Evolutionary conservation across 768 basidiomycete genomes (phyloP), one percentile per base, ranked within the genome.

Genomic region (Boletus edulis): DNA sequence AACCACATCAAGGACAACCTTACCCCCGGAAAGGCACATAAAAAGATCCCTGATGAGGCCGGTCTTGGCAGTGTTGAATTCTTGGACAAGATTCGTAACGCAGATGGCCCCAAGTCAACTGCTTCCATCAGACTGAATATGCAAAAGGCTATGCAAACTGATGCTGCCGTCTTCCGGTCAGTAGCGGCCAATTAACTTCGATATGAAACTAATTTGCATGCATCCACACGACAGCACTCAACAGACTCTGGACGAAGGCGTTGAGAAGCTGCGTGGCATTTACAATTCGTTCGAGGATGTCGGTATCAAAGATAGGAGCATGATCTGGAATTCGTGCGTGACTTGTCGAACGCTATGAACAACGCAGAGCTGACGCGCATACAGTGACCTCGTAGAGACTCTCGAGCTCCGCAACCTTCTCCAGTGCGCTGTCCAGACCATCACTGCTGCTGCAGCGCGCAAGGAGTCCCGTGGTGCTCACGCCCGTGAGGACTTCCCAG

Each of bases 111-210:
- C 24, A 82, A 89, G 65, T 79, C 91, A 32, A 99, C 97, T 35
- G 87, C 94, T 14, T 83, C 94, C 67, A 89, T 98, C 68, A 84
- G 97, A 59, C 72, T 97, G 47, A 87, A 92, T 68, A 94, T 99
- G 94, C 97, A 99, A 74, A 98, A 98, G 80, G 92, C 94, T 38
- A 98, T 98, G 95, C 94, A 98, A 73, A 73, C 87, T 47, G 96
- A 99, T 73, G 96, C 96, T 41, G 96, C 96, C 61, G 96, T 99
- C 58, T 99, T 99, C 85, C 81, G 93, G 85, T 86, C 53, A 13
- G 73, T 65, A 15, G 9, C 5, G 13, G n/a, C 11, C 39, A 17
- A 15, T n/a, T 27, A 17, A 24, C 31, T 13, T 54, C 32, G 27
- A 6, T 43, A 18, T 52, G 40, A 49, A 51, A 18, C 44, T 54